phyloP scores from a whole-genome alignment of 345 rosid genomes.

The Citrus inodora region DNA sequence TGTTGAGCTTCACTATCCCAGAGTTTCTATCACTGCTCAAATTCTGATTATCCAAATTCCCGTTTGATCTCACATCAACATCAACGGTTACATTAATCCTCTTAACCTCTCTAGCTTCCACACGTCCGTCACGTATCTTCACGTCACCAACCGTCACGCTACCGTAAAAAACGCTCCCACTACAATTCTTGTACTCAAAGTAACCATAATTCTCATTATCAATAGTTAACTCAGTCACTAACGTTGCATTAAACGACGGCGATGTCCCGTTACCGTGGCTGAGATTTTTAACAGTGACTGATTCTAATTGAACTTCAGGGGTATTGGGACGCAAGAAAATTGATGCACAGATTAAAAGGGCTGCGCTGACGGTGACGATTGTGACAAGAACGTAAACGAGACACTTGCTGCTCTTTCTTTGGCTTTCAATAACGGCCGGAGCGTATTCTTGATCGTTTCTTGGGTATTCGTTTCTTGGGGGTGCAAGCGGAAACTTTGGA shows the following conservation, averaged over 20 bases:
- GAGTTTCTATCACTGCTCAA: conserved; percentile 31
- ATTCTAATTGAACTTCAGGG: conserved; percentile 28
- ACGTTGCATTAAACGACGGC: conserved; percentile 37
- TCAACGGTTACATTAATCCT: conserved; percentile 24
- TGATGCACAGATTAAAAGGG: conserved; percentile 26
- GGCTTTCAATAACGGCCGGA: not conserved
- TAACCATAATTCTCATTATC: conserved; percentile 47
- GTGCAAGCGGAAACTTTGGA: conserved; percentile 28
- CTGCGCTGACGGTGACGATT: conserved; percentile 30
- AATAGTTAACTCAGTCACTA: conserved; percentile 32
- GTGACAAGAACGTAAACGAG: conserved; percentile 33
- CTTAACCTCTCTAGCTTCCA: conserved; percentile 34
- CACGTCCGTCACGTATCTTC: conserved; percentile 24
- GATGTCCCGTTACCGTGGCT: conserved; percentile 11
- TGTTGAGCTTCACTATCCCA: conserved; percentile 41
- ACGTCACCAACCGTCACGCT: conserved; percentile 33
- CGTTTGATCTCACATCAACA: conserved; percentile 28
- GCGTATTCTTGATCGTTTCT: conserved; percentile 40
- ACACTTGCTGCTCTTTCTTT: conserved; percentile 36
- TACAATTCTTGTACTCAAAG: conserved; percentile 31
- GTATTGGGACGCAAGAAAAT: conserved; percentile 29
- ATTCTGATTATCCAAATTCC: conserved; percentile 12
- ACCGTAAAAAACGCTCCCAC: conserved; percentile 24
- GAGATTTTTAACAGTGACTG: conserved; percentile 23
- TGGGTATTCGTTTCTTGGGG: conserved; percentile 14